A percentile compares a stretch with the other conserved stretches of the same genome.
phyloP scores from a whole-genome alignment of 2,329 filamentous ascomycete species.

The Claviceps humidiphila region DNA sequence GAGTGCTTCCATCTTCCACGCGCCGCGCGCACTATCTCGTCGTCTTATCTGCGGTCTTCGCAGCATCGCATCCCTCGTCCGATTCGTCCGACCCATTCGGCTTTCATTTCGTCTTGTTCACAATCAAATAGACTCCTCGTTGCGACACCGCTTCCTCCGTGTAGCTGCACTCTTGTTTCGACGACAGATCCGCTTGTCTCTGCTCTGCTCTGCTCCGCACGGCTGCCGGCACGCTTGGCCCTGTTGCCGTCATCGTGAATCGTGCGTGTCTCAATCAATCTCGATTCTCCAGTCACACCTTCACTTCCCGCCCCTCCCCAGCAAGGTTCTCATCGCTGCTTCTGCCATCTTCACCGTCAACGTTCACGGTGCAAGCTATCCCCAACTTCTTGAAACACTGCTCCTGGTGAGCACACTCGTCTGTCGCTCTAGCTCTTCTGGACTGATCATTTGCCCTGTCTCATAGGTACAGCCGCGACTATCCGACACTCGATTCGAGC shows the following conservation, averaged over 20 bases:
- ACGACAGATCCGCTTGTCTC: not conserved
- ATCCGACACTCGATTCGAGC: constrained; percentile 5
- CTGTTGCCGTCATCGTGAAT: not conserved
- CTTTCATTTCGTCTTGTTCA: not conserved
- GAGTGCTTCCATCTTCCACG: not conserved
- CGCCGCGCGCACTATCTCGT: not conserved
- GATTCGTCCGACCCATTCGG: not conserved
- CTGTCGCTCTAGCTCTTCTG: not conserved
- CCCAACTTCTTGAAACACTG: not conserved
- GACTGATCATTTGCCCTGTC: constrained; percentile 10
- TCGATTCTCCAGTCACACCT: constrained; percentile 4
- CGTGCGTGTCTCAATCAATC: constrained; percentile 5
- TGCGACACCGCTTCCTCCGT: not conserved
- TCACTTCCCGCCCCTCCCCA: not conserved
- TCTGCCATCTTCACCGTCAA: too few species aligned
- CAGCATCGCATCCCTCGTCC: not conserved
- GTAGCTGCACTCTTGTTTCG: not conserved
- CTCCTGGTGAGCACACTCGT: not conserved
- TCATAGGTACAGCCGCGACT: constrained; percentile 10
- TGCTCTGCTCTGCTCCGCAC: not conserved
- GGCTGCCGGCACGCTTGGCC: not conserved
- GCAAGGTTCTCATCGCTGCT: not conserved
- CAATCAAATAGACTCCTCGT: not conserved
- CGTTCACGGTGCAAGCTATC: too few species aligned
- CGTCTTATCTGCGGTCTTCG: not conserved